Base-by-base conservation (phyloP, 2,329 filamentous ascomycete genomes). In the Pestalotiopsis sp. region DNA sequence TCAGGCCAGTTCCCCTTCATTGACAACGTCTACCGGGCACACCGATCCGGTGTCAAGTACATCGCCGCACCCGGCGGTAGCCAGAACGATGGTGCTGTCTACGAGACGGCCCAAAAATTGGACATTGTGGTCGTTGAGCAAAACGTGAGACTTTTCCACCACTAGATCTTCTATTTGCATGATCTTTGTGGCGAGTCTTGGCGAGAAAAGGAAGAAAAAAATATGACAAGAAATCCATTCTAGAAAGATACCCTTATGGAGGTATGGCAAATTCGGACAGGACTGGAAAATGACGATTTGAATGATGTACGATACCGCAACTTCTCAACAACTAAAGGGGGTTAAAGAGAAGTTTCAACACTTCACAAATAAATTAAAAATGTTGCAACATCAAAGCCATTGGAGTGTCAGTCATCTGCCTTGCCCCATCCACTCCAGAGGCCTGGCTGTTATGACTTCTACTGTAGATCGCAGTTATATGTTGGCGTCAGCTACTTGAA, bases 61-160 rank as follows among this genome's bases (percentile, higher is more conserved):
- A 93, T 98, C 77, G 95, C 96, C 67, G 95, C 95, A 52, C 96
- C 96, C 11, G 92, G 90, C 65, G 96, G 96, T 68, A 97, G 92
- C 81, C 93, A 96, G 82, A 96, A 96, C 79, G 93, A 96, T 79
- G 82, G 86, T 68, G 88, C 91, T 64, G 93, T 96, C 60, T 93
- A 97, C 75, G 91, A 94, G 79, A 97, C 95, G 12, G 94, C 95
- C 4, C 94, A 97, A 85, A 94, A 95, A 85, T 86, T 97, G 72
- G 93, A 92, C 67, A 97, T 98, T 76, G 94, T 92, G 59, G 98
- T 98, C 82, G 92, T 98, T 49, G 94, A 99, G 87, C 96, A 99
- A 87, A 94, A 92, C 79, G 92, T 93, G 69, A 90, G 96, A 75
- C 87, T 98, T 73, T 98, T 98, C 91, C 95, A 98, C 83, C 95